Base-by-base conservation (phyloP, 2,329 filamentous ascomycete genomes). In the Colletotrichum tamarilloi region DNA sequence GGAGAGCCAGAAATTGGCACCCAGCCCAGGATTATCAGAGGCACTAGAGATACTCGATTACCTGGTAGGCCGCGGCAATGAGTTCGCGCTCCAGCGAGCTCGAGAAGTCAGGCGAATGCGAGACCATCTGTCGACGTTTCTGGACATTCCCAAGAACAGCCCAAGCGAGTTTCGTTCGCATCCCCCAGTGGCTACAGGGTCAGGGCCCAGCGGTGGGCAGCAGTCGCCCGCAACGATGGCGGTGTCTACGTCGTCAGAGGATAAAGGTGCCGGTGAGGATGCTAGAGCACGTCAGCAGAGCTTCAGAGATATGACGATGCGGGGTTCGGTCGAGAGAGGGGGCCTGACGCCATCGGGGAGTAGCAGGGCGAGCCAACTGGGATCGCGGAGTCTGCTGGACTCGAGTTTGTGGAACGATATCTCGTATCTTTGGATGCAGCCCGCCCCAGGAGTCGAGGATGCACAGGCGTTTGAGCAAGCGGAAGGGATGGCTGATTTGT, bases 1-100 rank as follows among this genome's bases (percentile, higher is more conserved):
- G 2, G 77, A 79, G 3, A 59, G 64, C 5, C 68, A 77, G 14
- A 78, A 76, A 5, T 76, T 80, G 22, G 76, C 74, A 2, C 77
- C 79, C 0, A 76, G 75, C 5, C 78, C 78, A 0, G 78, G 78
- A 2, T 57, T 80, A 5, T 68, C 74, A 0, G 77, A 80, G 2
- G 78, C 78, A 0, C 24, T 80, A 38, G 78, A 78, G 26, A 79
- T 78, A 12, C 68, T 80, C n/a, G 78, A 80, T 38, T 76, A 80
- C 24, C 75, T 80, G 0, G 78, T 75, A 11, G 78, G 77, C 2
- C 70, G 77, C 4, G 77, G 78, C 6, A 80, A 80, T 59, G 75
- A 74, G 0, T 79, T 79, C 52, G 78, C 78, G 1, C 32, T 68
- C 5, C 69, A 72, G 16, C 16, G 69, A 11, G 69, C 69, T 22